Evolutionary conservation across 225 moss, liverwort and hornwort species (phyloP), one percentile per base, ranked within the genome.

Genomic region (Physcomitrellopsis africana): DNA sequence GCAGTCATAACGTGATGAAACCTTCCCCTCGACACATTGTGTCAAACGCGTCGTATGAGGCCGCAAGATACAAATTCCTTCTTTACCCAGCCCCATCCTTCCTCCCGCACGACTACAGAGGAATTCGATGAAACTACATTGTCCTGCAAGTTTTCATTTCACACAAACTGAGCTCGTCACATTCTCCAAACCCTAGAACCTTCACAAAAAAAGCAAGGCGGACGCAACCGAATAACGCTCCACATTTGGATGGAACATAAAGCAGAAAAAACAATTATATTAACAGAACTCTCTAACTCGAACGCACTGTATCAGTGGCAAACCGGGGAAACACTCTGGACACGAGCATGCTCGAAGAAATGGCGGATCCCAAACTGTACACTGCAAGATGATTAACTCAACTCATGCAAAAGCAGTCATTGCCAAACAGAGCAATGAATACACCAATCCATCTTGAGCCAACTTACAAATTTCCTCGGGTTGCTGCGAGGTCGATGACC

Each of bases 51-150:
- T 57, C 11, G 63, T 26, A 60, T 22, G 55, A 72, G 82, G 54
- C 42, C 43, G 67, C 49, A 67, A 43, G 54, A 49, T 59, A 51
- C 68, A 44, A 58, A 45, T 32, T 46, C 60, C 80, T 60, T 73
- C 80, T 69, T 69, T 54, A 27, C 54, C 54, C 65, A 65, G 17
- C 70, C 60, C 84, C 84, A 84, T 84, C 51, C 77, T 81, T 60
- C 32, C 54, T 16, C 18, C 65, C 74, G n/a, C 7, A 24, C 20
- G 19, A 20, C 58, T 57, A 18, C 1, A 44, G 18, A 45, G 20
- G 48, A 67, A 73, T 9, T 67, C 58, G 14, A 57, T 20, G 60
- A 53, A 55, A 70, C 65, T 55, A 77, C 74, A 81, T 84, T 74
- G 54, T 49, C 66, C 80, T 77, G 48, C 58, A 43, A 26, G 49